phyloP scores from a whole-genome alignment of 495 filamentous ascomycete genomes.

The Pseudomonodictys pantanalensis region DNA sequence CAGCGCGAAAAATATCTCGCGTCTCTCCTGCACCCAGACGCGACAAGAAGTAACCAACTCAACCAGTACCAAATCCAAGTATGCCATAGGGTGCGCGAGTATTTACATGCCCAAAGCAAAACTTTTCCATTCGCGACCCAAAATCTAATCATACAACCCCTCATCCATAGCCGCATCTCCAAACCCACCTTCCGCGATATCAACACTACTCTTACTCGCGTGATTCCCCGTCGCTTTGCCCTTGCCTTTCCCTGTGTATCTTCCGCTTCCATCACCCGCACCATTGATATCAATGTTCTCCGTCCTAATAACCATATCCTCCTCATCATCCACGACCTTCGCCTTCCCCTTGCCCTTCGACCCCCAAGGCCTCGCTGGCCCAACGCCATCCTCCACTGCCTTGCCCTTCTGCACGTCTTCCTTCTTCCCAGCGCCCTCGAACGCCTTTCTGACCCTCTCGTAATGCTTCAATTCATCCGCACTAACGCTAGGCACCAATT shows the following conservation, averaged over 20 bases:
- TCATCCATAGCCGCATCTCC: conserved; percentile 40
- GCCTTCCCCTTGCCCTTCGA: conserved; percentile 53
- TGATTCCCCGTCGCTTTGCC: conserved; percentile 48
- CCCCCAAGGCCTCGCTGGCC: conserved; percentile 1
- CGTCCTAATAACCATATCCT: conserved; percentile 46
- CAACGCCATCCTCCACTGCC: too few relatives aligned
- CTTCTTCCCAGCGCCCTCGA: conserved; percentile 57
- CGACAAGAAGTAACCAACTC: too few relatives aligned
- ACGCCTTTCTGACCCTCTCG: conserved; percentile 72
- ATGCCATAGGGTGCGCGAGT: too few relatives aligned
- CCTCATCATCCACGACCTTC: conserved; percentile 34
- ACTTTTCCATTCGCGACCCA: too few relatives aligned
- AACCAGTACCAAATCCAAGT: too few relatives aligned
- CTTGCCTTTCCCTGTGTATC: conserved; percentile 42
- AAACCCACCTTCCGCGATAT: conserved; percentile 34
- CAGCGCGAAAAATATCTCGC: too few relatives aligned
- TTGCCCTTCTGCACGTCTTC: conserved; percentile 34
- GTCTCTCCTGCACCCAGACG: too few relatives aligned
- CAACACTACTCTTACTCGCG: conserved; percentile 48
- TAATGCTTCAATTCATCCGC: conserved; percentile 92
- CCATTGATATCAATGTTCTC: conserved; percentile 44
- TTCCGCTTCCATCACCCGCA: conserved; percentile 44
- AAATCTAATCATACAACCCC: conserved; percentile 31
- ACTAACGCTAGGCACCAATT: conserved; percentile 91
- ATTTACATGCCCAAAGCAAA: too few relatives aligned